Evolutionary conservation across 306 rosid genomes (phyloP).

Genomic region (Trichosanthes cucumerina): DNA sequence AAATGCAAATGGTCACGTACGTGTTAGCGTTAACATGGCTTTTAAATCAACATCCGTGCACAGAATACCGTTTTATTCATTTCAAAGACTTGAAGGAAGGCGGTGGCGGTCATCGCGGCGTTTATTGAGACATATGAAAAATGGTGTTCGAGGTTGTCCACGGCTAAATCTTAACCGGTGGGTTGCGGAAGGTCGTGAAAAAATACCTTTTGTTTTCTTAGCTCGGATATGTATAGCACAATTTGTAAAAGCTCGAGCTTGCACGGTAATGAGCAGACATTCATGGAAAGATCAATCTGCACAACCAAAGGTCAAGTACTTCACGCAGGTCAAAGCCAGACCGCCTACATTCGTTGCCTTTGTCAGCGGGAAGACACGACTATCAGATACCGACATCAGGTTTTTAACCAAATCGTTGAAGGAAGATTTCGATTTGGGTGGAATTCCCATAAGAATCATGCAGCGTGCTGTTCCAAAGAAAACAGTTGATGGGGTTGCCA

Average conservation of each 20-base stretch:
- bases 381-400: conserved; percentile 55
- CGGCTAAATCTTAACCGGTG: conserved; percentile 87
- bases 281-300: conserved; percentile 96
- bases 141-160: conserved; percentile 79
- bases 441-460: conserved; percentile 88
- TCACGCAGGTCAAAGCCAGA: conserved; percentile 92
- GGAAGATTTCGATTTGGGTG: conserved; percentile 93
- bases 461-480: conserved; percentile 49
- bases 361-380: conserved; percentile 61
- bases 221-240: neutral
- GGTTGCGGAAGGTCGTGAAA: conserved; percentile 71
- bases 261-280: conserved; percentile 90
- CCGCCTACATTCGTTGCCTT: conserved; percentile 93
- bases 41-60: conserved; percentile 31
- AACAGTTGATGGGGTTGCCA: conserved; percentile 21
- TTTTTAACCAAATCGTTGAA: conserved; percentile 80
- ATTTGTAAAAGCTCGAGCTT: neutral
- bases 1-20: neutral
- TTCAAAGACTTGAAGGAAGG: conserved; percentile 83
- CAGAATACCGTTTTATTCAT: conserved; percentile 85
- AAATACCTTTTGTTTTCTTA: neutral
- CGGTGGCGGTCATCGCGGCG: conserved; percentile 60
- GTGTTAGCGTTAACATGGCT: neutral
- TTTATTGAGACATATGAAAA: conserved; percentile 68
- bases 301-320: conserved; percentile 78